Percentiles rank a stretch among this genome's conserved stretches.
Evolutionary conservation across 805 yeast genomes (phyloP).

Genomic region (Saccharomycopsis sp.): DNA sequence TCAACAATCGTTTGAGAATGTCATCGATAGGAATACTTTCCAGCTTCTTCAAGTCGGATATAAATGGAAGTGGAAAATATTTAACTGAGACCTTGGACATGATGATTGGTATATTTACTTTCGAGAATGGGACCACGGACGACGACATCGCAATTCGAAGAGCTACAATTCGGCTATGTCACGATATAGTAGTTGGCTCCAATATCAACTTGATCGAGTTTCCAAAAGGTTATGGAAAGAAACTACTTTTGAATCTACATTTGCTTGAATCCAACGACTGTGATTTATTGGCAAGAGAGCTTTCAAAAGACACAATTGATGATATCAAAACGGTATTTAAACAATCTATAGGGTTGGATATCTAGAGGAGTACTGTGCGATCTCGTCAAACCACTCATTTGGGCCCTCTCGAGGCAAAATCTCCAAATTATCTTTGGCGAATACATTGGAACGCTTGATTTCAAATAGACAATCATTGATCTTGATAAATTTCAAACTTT

Average conservation of each 20-base stretch:
- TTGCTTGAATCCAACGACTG: constrained; percentile 3
- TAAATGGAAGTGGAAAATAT: constrained; percentile 42
- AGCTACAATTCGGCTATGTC: constrained; percentile 62
- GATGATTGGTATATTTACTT: constrained; percentile 63
- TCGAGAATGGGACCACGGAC: constrained; percentile 45
- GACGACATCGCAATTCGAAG: constrained; percentile 50
- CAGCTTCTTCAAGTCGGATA: constrained; percentile 50
- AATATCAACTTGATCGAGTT: constrained; percentile 38
- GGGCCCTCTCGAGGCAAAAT: constrained; percentile 40
- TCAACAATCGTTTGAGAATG: constrained; percentile 64
- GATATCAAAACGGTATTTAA: constrained; percentile 3
- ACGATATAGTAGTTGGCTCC: constrained; percentile 47
- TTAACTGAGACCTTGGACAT: constrained; percentile 64
- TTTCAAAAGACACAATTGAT: constrained; percentile 13
- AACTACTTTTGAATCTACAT: constrained; percentile 4
- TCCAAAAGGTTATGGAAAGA: constrained; percentile 39
- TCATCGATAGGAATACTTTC: constrained; percentile 88
- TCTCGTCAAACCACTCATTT: constrained; percentile 39
- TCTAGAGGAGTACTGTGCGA: neutral
- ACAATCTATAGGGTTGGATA: neutral
- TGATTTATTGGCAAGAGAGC: constrained; percentile 18
- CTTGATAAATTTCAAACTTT: constrained; percentile 35
- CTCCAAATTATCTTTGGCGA: constrained; percentile 17
- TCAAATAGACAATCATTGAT: constrained; percentile 47
- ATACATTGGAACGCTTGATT: constrained; percentile 17